phyloP scores from a whole-genome alignment of 805 yeast genomes.

The Lachancea thermotolerans region DNA sequence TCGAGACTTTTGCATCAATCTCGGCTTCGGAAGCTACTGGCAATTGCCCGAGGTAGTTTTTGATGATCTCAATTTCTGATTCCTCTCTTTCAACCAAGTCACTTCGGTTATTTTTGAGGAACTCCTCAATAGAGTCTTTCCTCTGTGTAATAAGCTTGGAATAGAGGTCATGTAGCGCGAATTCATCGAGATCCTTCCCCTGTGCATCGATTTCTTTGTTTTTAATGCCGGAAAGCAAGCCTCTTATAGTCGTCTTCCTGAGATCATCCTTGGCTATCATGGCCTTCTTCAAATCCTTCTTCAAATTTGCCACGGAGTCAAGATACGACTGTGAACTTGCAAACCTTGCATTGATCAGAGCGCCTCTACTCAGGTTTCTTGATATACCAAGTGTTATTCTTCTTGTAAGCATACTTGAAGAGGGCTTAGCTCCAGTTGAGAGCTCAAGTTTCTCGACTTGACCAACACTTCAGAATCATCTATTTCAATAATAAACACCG shows the following conservation, averaged over 20 bases:
- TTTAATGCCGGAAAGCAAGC: conserved; percentile 38
- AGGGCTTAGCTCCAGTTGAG: no score
- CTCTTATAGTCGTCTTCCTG: conserved; percentile 40
- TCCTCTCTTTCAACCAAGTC: conserved; percentile 52
- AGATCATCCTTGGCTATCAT: conserved; percentile 40
- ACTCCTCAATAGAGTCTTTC: conserved; percentile 43
- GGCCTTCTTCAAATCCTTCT: conserved; percentile 41
- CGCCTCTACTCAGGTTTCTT: background rate
- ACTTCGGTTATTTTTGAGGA: conserved; percentile 37
- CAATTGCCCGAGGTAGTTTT: conserved; percentile 34
- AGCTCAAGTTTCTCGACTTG: no score
- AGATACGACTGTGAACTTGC: conserved; percentile 33
- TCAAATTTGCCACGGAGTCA: conserved; percentile 30
- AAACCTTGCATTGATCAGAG: background rate
- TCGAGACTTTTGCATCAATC: conserved; percentile 30
- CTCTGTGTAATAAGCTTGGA: conserved; percentile 45
- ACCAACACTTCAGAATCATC: no score
- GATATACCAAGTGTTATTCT: background rate
- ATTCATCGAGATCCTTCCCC: conserved; percentile 30
- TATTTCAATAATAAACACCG: no score
- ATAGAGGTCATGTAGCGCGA: conserved; percentile 32
- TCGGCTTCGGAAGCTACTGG: conserved; percentile 46
- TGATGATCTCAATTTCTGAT: conserved; percentile 39
- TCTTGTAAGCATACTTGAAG: background rate
- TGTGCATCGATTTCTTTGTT: conserved; percentile 38